These are phyloP conservation scores for Penicillium flavigenum DNA, from an alignment of 495 filamentous ascomycete species.

Conservation along the genomic window DNA sequence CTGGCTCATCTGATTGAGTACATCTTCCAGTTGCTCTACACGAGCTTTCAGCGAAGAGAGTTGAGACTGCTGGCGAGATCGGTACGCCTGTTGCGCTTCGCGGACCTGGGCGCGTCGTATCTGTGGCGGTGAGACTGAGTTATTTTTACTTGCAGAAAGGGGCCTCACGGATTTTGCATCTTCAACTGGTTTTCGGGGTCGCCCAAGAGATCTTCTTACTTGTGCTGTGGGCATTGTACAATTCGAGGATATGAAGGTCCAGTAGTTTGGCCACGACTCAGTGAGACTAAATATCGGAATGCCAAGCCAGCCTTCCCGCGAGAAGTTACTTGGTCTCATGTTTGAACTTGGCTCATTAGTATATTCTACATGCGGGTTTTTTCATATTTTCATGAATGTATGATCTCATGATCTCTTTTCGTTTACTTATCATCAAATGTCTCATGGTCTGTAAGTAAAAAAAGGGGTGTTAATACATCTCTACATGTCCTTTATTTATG, in stretches of 20 bases:
- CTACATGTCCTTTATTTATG: too few relatives aligned
- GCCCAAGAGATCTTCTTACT: neutral
- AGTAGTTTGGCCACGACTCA: neutral
- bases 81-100: constrained; percentile 25
- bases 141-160: neutral
- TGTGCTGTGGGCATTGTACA: neutral
- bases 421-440: neutral
- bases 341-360: neutral
- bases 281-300: neutral
- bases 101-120: constrained; percentile 20
- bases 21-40: constrained; percentile 22
- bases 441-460: neutral
- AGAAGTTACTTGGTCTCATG: neutral
- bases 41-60: constrained; percentile 19
- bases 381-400: neutral
- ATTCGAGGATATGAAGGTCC: neutral
- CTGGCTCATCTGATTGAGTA: constrained; percentile 12
- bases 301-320: neutral
- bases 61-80: constrained; percentile 23
- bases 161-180: constrained; percentile 1
- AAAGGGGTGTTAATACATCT: neutral
- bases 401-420: neutral
- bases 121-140: constrained; percentile 4
- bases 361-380: neutral
- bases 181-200: constrained; percentile 1